Percentiles rank a stretch among this genome's conserved stretches.
phyloP scores from a whole-genome alignment of 495 filamentous ascomycete genomes.

The Tuber calosporum region DNA sequence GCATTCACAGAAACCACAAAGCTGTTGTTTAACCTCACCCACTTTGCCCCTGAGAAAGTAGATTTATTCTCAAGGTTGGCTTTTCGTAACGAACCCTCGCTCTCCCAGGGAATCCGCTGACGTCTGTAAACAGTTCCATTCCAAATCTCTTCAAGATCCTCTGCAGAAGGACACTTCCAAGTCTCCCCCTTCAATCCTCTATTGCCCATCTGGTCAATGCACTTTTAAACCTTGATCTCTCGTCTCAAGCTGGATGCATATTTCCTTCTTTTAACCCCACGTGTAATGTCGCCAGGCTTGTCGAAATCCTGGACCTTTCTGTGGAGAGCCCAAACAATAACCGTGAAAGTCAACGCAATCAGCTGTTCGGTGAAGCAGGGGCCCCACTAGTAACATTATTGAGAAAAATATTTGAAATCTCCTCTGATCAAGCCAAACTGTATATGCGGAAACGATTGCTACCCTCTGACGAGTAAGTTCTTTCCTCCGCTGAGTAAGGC shows the following conservation, averaged over 20 bases:
- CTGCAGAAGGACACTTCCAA: constrained; percentile 49
- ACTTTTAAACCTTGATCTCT: constrained; percentile 68
- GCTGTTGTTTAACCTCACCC: constrained; percentile 78
- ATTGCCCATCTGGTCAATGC: constrained; percentile 66
- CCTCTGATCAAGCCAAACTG: constrained; percentile 55
- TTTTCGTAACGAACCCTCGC: background rate
- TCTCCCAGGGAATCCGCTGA: background rate
- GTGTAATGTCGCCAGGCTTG: constrained; percentile 58
- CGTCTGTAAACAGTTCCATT: constrained; percentile 47
- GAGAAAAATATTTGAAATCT: constrained; percentile 62
- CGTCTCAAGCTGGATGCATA: constrained; percentile 44
- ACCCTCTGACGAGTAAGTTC: constrained; percentile 54
- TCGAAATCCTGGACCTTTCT: constrained; percentile 65
- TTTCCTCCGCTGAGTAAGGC: background rate
- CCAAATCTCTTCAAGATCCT: constrained; percentile 69
- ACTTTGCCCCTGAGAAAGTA: constrained; percentile 54
- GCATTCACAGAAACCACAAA: constrained; percentile 80
- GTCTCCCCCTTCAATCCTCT: constrained; percentile 55
- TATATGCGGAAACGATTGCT: constrained; percentile 63
- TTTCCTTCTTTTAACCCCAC: constrained; percentile 62
- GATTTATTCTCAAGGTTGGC: constrained; percentile 13
- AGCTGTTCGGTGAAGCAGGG: constrained; percentile 60
- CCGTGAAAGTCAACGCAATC: constrained; percentile 47
- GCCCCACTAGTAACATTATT: constrained; percentile 67
- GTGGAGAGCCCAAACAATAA: constrained; percentile 42